Conservation (phyloP, 1,284 basidiomycete species). For the Inonotus hispidus region DNA sequence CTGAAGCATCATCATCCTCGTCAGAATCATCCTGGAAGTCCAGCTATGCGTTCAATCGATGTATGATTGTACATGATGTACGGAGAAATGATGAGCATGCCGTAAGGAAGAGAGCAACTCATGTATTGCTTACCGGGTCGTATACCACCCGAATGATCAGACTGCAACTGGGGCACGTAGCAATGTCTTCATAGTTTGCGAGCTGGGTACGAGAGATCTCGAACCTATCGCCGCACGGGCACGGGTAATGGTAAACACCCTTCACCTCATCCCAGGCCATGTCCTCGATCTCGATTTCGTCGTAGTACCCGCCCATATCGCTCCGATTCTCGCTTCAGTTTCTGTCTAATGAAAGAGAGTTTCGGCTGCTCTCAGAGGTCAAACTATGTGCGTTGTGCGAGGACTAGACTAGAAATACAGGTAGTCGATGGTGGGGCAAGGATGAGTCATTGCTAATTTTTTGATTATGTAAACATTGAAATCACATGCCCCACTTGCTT, state of each 20-base stretch:
- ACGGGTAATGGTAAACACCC: constrained; percentile 90
- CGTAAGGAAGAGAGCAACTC: neutral
- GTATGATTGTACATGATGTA: neutral
- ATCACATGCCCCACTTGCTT: too few relatives aligned
- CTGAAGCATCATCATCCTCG: constrained; percentile 36
- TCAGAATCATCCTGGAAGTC: constrained; percentile 66
- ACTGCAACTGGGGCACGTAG: constrained; percentile 96
- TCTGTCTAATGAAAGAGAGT: neutral
- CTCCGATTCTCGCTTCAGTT: neutral
- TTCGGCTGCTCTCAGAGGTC: neutral
- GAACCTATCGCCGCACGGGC: constrained; percentile 97
- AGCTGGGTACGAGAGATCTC: constrained; percentile 91
- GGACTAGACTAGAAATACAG: too few relatives aligned
- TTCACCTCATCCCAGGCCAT: constrained; percentile 88
- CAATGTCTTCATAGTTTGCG: constrained; percentile 88
- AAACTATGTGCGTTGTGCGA: neutral
- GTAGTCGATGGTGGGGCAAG: too few relatives aligned
- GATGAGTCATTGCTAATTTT: too few relatives aligned
- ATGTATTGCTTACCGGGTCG: constrained; percentile 73
- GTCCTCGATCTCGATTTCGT: constrained; percentile 94
- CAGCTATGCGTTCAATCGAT: constrained; percentile 36
- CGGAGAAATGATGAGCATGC: neutral
- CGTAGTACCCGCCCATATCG: constrained; percentile 77
- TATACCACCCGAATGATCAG: constrained; percentile 91
- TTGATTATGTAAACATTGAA: too few relatives aligned